These are phyloP conservation scores for Xylaria castorea DNA, from an alignment of 495 filamentous ascomycete genomes.

Conservation along the genomic window DNA sequence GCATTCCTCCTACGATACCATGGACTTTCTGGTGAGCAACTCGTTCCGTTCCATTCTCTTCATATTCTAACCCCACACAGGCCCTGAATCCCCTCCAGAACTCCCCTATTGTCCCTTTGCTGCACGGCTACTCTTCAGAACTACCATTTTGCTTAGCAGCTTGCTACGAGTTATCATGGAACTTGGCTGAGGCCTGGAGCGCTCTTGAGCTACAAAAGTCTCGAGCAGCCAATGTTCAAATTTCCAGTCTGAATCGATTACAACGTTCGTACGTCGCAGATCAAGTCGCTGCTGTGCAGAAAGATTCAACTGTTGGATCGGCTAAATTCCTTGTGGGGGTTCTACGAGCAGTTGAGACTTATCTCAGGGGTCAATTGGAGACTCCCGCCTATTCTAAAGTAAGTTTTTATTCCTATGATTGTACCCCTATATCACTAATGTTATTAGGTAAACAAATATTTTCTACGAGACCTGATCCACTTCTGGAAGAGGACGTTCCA, in stretches of 20 bases:
- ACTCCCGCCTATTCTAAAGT: constrained; percentile 41
- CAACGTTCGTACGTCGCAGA: constrained; percentile 69
- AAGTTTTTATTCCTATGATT: constrained; percentile 27
- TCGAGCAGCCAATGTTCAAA: constrained; percentile 53
- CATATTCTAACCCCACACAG: constrained; percentile 18
- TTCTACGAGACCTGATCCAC: constrained; percentile 49
- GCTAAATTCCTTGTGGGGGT: constrained; percentile 48
- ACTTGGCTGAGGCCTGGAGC: constrained; percentile 45
- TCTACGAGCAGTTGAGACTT: constrained; percentile 42
- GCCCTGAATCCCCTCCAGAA: constrained; percentile 67
- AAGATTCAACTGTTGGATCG: constrained; percentile 66
- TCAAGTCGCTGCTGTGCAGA: constrained; percentile 64
- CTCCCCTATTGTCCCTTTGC: constrained; percentile 55
- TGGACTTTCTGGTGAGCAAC: constrained; percentile 32
- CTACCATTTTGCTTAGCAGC: constrained; percentile 52
- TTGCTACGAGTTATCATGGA: constrained; percentile 59
- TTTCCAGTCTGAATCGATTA: constrained; percentile 69
- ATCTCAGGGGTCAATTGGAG: constrained; percentile 38
- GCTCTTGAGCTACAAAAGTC: constrained; percentile 43
- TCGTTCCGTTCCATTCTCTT: constrained; percentile 31
- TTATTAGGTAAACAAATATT: constrained; percentile 33
- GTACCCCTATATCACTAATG: constrained; percentile 29
- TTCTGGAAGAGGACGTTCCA: constrained; percentile 66
- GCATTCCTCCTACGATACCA: constrained; percentile 27
- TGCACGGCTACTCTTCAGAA: constrained; percentile 40